A percentile compares a stretch with the other conserved stretches of the same genome.
Evolutionary conservation across 306 rosid genomes (phyloP).

Genomic region (Casuarina glauca): DNA sequence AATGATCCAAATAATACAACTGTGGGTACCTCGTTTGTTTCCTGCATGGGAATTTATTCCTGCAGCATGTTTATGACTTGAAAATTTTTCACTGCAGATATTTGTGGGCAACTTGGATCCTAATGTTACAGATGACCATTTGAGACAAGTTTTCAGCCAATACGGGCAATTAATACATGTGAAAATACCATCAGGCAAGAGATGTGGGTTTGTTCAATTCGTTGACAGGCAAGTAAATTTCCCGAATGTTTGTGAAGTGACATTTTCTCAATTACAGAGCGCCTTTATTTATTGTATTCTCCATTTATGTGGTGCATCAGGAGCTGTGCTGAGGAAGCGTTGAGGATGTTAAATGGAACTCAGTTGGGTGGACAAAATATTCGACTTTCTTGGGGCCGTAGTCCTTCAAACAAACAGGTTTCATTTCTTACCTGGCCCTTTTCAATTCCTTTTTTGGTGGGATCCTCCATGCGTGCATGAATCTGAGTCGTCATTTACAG

Average conservation of each 20-base stretch:
- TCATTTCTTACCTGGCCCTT: not conserved
- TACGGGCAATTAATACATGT: constrained; percentile 89
- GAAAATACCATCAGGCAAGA: constrained; percentile 92
- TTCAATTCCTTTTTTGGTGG: not conserved
- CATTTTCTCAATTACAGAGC: not conserved
- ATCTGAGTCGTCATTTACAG: not conserved
- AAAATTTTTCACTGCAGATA: constrained; percentile 50
- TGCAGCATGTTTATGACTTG: constrained; percentile 25
- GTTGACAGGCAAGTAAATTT: constrained; percentile 59
- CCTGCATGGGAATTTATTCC: constrained; percentile 12
- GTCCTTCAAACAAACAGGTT: constrained; percentile 96
- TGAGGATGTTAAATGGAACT: constrained; percentile 63
- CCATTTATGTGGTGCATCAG: constrained; percentile 39
- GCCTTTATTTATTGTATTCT: not conserved
- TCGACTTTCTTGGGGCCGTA: constrained; percentile 98
- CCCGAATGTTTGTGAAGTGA: not conserved
- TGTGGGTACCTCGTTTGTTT: constrained; percentile 54
- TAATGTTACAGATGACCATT: constrained; percentile 76
- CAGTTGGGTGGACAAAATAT: constrained; percentile 82
- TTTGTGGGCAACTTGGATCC: constrained; percentile 96
- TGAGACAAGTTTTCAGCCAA: constrained; percentile 83
- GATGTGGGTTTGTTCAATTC: constrained; percentile 97
- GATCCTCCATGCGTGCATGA: not conserved
- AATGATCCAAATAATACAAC: constrained; percentile 93
- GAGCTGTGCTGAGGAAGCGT: constrained; percentile 87